phyloP scores from a whole-genome alignment of 2,329 filamentous ascomycete species.

The Fonsecaea monophora region DNA sequence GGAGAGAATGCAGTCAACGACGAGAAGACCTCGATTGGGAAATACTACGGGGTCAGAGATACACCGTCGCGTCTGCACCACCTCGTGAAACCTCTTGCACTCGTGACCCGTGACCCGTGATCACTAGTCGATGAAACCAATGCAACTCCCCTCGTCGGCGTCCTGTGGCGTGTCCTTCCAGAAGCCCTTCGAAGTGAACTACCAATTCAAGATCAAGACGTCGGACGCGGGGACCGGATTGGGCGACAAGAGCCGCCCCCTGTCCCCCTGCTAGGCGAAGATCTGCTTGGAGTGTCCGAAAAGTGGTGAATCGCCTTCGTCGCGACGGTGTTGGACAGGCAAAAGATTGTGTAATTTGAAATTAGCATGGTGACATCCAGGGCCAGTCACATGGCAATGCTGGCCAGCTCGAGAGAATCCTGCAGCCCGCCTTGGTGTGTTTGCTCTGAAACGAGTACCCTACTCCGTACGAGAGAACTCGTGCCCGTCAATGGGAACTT shows the following conservation, averaged over 20 bases:
- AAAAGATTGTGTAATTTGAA: not conserved
- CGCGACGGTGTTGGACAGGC: not conserved
- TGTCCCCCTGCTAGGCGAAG: not conserved
- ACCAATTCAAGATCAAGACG: not conserved
- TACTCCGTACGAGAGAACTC: no score
- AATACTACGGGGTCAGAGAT: not conserved
- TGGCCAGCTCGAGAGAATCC: no score
- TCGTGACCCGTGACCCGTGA: not conserved
- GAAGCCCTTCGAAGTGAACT: not conserved
- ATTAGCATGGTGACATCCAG: not conserved
- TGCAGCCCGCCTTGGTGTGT: no score
- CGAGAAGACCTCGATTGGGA: not conserved
- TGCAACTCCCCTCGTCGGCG: not conserved
- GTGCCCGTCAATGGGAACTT: not conserved
- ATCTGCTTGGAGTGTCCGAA: not conserved
- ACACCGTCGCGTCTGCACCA: not conserved
- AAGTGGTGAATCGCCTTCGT: not conserved
- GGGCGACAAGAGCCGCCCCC: slow-evolving; percentile 3
- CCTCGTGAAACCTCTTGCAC: not conserved
- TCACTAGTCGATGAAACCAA: not conserved
- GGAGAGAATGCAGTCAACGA: not conserved
- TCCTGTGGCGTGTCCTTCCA: not conserved
- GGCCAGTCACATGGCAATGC: not conserved
- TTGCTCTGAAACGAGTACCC: no score
- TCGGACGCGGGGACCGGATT: slow-evolving; percentile 13